These are phyloP conservation scores for Neofusicoccum parvum DNA, from an alignment of 2,329 filamentous ascomycete species.

Conservation along the genomic window DNA sequence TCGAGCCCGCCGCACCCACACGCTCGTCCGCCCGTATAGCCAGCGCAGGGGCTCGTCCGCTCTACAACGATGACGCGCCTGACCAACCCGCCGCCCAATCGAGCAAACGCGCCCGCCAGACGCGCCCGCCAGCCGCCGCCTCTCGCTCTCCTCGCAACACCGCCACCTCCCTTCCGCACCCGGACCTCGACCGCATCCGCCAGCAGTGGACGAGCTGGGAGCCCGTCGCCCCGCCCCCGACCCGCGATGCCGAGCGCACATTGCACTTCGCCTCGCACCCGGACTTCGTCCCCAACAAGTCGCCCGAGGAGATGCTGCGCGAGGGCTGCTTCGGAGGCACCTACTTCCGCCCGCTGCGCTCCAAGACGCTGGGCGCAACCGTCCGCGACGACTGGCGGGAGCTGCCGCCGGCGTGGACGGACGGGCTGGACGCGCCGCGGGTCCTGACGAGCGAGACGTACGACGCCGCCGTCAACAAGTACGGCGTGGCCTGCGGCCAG, in stretches of 20 bases:
- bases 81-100: not conserved
- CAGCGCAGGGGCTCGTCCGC: constrained; percentile 36
- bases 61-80: constrained; percentile 41
- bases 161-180: not conserved
- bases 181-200: constrained; percentile 34
- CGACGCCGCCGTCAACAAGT: constrained; percentile 55
- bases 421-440: constrained; percentile 40
- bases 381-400: constrained; percentile 52
- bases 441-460: constrained; percentile 48
- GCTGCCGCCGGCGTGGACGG: constrained; percentile 48
- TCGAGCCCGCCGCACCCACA: constrained; percentile 37
- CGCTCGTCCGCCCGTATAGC: constrained; percentile 54
- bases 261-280: constrained; percentile 52
- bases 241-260: constrained; percentile 43
- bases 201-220: constrained; percentile 50
- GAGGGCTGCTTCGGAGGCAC: constrained; percentile 57
- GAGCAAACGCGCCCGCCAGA: not conserved
- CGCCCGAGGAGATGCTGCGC: constrained; percentile 54
- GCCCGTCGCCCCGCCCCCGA: constrained; percentile 42
- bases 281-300: constrained; percentile 56
- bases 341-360: constrained; percentile 54
- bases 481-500: constrained; percentile 55
- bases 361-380: constrained; percentile 44
- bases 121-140: not conserved
- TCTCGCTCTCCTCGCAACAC: not conserved